Evolutionary conservation across 1,284 basidiomycete genomes (phyloP).

Genomic region (Cerioporus squamosus): DNA sequence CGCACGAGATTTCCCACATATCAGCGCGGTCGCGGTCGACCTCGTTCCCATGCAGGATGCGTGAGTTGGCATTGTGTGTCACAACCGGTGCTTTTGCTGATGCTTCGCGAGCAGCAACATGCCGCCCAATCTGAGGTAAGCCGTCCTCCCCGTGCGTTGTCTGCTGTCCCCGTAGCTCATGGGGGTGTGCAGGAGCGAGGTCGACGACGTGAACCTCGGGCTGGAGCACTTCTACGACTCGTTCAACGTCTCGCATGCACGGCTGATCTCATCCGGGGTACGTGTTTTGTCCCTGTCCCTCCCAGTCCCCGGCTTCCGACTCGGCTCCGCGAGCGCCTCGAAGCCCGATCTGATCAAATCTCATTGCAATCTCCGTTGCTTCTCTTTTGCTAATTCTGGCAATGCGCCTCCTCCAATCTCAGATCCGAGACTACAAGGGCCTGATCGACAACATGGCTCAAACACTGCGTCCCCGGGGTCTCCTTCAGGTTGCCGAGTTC

Average conservation of each 20-base stretch:
- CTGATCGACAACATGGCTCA: slow-evolving; percentile 71
- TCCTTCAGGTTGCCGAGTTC: slow-evolving; percentile 69
- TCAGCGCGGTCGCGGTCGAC: slow-evolving; percentile 73
- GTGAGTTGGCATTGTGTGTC: slow-evolving; percentile 45
- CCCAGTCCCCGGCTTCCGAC: slow-evolving; percentile 10
- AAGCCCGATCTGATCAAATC: slow-evolving; percentile 21
- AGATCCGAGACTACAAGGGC: slow-evolving; percentile 71
- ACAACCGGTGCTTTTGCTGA: slow-evolving; percentile 3
- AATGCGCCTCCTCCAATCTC: slow-evolving; percentile 24
- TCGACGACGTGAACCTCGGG: slow-evolving; percentile 83
- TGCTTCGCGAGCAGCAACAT: slow-evolving; percentile 46
- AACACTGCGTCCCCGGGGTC: slow-evolving; percentile 70
- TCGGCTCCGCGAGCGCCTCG: slow-evolving; percentile 9
- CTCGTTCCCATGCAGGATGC: slow-evolving; percentile 73
- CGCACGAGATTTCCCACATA: slow-evolving; percentile 72
- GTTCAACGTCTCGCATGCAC: slow-evolving; percentile 75
- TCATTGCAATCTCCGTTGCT: slow-evolving; percentile 29
- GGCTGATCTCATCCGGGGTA: slow-evolving; percentile 72
- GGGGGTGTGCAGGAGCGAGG: slow-evolving; percentile 60
- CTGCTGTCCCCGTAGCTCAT: slow-evolving; percentile 7
- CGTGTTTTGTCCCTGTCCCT: slow-evolving; percentile 33
- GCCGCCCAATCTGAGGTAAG: slow-evolving; percentile 72
- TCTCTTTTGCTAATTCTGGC: slow-evolving; percentile 18
- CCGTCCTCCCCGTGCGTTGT: slow-evolving; percentile 9
- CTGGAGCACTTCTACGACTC: slow-evolving; percentile 78